Base-by-base conservation (phyloP, 2,329 filamentous ascomycete genomes). In the Colletotrichum aenigma region DNA sequence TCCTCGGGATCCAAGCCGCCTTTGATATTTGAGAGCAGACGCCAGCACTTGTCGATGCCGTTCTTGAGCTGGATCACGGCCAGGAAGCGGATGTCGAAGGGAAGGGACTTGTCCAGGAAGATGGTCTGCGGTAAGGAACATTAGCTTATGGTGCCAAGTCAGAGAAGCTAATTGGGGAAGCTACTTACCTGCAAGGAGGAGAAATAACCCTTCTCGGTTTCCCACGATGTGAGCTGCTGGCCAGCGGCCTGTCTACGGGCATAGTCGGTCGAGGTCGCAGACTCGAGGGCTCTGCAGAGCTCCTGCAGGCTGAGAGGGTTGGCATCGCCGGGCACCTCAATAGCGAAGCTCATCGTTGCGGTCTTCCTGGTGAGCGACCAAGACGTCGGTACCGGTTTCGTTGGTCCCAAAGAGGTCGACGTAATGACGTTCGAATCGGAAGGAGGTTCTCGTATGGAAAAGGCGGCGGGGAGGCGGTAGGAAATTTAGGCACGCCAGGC, bases 21-120 rank as follows among this genome's bases (percentile, higher is more conserved):
- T 82, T 87, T 89, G 32, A 83, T 66, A 73, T 85, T 79, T 38
- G 86, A 82, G 89, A 95, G 82, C n/a, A 86, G 79, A 16, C 97
- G 91, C 97, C 97, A 99, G 84, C 96, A 95, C 82, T 94, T 96
- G 83, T 98, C 96, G 84, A 98, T 96, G 71, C 96, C 97, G 84
- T 98, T 98, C 84, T 98, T 98, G 70, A 99, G 89, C 82, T 98
- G 95, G 79, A 98, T 98, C 74, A 98, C 92, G 70, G 96, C 94
- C 13, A 98, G 92, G 81, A 98, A 96, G 76, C 97, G 94, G 69
- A 96, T 91, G 80, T 97, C 93, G 74, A 91, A 86, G 2, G 95
- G 94, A 2, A 97, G 87, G 3, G 92, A 92, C 76, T 92, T 92
- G 86, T 98, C 94, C 77, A 98, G 90, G 83, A 96, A 98, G 43